Conservation (phyloP, 257 asterid genomes). For the Solanum ossicruentum region DNA sequence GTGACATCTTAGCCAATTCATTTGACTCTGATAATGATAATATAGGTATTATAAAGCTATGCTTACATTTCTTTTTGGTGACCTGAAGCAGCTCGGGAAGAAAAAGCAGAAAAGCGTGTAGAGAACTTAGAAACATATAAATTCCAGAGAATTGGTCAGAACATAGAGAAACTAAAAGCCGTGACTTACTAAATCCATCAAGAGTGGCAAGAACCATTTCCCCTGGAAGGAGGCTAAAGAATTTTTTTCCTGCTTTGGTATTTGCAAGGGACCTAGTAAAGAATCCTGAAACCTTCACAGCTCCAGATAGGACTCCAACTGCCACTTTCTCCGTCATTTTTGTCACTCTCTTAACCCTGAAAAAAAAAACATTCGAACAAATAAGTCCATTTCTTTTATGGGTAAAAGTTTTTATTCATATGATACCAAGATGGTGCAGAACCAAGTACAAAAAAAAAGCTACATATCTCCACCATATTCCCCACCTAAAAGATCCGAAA, state of each 20-base stretch:
- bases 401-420: neutral
- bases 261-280: slow-evolving; percentile 65
- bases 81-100: neutral
- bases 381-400: neutral
- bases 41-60: neutral
- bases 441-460: neutral
- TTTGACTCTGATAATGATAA: neutral
- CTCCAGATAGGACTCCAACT: slow-evolving; percentile 82
- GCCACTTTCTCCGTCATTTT: slow-evolving; percentile 89
- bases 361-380: neutral
- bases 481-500: too few relatives aligned
- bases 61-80: neutral
- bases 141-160: neutral
- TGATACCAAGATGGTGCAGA: neutral
- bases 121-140: neutral
- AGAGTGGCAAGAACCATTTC: slow-evolving; percentile 84
- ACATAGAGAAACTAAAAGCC: neutral
- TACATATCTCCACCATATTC: neutral
- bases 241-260: slow-evolving; percentile 80
- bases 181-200: slow-evolving; percentile 90
- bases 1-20: neutral
- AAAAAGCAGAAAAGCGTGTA: neutral
- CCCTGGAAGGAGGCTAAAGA: slow-evolving; percentile 74
- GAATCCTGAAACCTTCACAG: slow-evolving; percentile 75
- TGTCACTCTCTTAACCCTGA: slow-evolving; percentile 82